A percentile compares a stretch with the other conserved stretches of the same genome.
These are phyloP conservation scores for Daphne laureola DNA, from an alignment of 441 rosid species.

Conservation along the genomic window DNA sequence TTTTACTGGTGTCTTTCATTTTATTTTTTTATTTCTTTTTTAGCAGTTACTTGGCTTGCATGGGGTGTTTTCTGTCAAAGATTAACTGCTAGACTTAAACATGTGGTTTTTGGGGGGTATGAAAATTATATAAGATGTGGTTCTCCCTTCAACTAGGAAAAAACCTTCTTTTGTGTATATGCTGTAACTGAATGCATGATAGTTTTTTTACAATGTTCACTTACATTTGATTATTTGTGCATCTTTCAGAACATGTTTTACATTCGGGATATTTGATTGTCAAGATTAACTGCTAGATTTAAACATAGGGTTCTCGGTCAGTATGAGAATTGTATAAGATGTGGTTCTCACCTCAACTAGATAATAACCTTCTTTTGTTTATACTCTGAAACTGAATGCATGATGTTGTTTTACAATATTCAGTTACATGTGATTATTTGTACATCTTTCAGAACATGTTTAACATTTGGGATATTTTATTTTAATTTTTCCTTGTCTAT, in stretches of 20 bases:
- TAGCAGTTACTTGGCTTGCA: too few relatives aligned
- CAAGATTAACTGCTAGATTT: too few relatives aligned
- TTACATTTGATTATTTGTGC: not conserved
- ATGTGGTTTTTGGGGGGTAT: not conserved
- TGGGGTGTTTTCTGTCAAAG: too few relatives aligned
- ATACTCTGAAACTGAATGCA: not conserved
- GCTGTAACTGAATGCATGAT: not conserved
- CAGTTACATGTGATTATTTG: not conserved
- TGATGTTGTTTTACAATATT: not conserved
- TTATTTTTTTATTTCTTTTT: too few relatives aligned
- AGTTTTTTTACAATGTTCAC: not conserved
- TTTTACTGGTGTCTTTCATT: too few relatives aligned
- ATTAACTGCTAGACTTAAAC: too few relatives aligned
- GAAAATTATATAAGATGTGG: not conserved
- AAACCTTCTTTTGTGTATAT: not conserved
- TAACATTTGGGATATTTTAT: conserved; percentile 4
- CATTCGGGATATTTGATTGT: too few relatives aligned
- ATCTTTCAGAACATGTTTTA: not conserved
- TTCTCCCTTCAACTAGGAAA: not conserved
- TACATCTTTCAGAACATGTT: not conserved
- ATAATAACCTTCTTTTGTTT: not conserved
- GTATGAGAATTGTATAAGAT: not conserved
- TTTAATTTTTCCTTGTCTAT: not conserved
- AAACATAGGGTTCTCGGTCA: not conserved
- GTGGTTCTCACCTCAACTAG: not conserved